Evolutionary conservation across 768 basidiomycete species (phyloP).

Genomic region (Calocybe indica): DNA sequence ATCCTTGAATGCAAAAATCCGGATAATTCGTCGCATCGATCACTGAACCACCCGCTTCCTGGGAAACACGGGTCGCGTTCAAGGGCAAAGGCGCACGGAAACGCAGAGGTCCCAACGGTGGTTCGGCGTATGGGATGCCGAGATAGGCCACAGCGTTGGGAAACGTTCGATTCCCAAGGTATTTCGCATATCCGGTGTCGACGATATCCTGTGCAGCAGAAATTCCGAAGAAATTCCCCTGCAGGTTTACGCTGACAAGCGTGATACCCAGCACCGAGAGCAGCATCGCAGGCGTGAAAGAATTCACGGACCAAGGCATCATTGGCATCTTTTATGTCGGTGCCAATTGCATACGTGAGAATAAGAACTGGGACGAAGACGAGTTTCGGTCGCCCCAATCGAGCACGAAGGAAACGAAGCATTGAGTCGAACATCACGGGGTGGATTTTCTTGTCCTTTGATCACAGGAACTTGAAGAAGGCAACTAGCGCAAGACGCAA

Average conservation of each 20-base stretch:
- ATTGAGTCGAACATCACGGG: too few relatives aligned
- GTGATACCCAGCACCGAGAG: background rate
- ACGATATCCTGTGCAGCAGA: constrained; percentile 24
- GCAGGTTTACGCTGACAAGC: constrained; percentile 7
- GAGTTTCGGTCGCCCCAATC: too few relatives aligned
- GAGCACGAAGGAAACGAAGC: background rate
- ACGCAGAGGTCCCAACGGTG: constrained; percentile 45
- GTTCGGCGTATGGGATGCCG: constrained; percentile 55
- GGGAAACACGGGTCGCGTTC: constrained; percentile 36
- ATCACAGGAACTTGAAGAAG: too few relatives aligned
- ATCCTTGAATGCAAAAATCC: constrained; percentile 55
- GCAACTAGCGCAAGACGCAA: too few relatives aligned
- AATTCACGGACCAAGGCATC: too few relatives aligned
- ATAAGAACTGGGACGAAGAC: too few relatives aligned
- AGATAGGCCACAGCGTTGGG: constrained; percentile 53
- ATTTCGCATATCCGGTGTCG: constrained; percentile 54
- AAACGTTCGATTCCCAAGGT: constrained; percentile 45
- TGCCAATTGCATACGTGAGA: too few relatives aligned
- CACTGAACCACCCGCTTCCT: constrained; percentile 27
- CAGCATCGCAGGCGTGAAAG: background rate
- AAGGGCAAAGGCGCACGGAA: constrained; percentile 50
- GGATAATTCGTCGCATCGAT: constrained; percentile 52
- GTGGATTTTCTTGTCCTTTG: too few relatives aligned
- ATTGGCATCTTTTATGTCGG: too few relatives aligned
- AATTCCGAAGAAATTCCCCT: constrained; percentile 2